Evolutionary conservation across 2,329 filamentous ascomycete genomes (phyloP).

Genomic region (Diplodia seriata): DNA sequence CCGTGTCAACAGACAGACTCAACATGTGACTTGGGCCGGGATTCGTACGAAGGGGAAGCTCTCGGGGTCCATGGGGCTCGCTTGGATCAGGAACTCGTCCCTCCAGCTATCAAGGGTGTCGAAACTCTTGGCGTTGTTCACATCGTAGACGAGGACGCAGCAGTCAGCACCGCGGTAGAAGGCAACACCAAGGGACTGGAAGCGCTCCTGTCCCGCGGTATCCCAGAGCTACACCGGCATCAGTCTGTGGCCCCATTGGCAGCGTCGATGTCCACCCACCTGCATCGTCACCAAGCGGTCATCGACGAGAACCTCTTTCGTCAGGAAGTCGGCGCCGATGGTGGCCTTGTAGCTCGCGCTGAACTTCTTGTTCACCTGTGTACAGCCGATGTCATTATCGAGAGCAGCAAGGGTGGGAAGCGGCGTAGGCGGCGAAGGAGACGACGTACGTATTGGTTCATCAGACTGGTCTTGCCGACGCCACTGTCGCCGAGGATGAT

Average conservation of each 20-base stretch:
- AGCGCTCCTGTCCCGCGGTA: slow-evolving; percentile 94
- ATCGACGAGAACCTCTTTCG: slow-evolving; percentile 96
- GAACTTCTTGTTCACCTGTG: slow-evolving; percentile 99
- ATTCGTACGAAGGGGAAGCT: slow-evolving; percentile 91
- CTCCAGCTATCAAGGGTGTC: slow-evolving; percentile 98
- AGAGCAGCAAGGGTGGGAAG: slow-evolving; percentile 3
- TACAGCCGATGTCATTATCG: neutral
- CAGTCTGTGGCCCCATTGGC: slow-evolving; percentile 35
- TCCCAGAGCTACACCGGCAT: slow-evolving; percentile 79
- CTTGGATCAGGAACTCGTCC: slow-evolving; percentile 97
- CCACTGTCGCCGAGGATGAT: slow-evolving; percentile 99
- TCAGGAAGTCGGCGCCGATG: slow-evolving; percentile 97
- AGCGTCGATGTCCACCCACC: slow-evolving; percentile 57
- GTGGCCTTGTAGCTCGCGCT: slow-evolving; percentile 99
- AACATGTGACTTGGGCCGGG: neutral
- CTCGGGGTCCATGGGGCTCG: slow-evolving; percentile 92
- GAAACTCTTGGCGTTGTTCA: slow-evolving; percentile 99
- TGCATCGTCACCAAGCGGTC: slow-evolving; percentile 99
- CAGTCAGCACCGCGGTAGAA: slow-evolving; percentile 98
- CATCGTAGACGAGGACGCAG: slow-evolving; percentile 96
- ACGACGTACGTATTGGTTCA: slow-evolving; percentile 98
- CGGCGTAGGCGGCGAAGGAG: slow-evolving; percentile 7
- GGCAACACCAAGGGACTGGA: slow-evolving; percentile 94
- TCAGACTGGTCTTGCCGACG: slow-evolving; percentile 98
- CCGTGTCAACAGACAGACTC: slow-evolving; percentile 35